Evolutionary conservation across 306 rosid species (phyloP).

Genomic region (Sindora glabra): DNA sequence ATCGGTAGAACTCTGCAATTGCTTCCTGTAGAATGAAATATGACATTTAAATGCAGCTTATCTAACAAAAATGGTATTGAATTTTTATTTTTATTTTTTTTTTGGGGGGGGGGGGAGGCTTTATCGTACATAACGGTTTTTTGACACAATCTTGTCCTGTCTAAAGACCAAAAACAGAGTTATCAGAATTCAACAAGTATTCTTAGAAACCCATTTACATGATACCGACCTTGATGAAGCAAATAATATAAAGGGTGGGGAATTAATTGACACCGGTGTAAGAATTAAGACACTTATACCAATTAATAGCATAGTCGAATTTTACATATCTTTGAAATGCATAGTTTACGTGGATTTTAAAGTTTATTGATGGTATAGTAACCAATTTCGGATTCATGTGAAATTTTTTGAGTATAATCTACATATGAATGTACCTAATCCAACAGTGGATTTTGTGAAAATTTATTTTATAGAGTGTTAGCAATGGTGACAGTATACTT

Average conservation of each 20-base stretch:
- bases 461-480: too few relatives aligned
- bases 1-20: conserved; percentile 69
- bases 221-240: neutral
- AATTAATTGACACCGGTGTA: neutral
- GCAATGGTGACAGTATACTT: too few relatives aligned
- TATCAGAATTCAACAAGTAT: neutral
- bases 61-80: neutral
- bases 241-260: neutral
- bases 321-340: too few relatives aligned
- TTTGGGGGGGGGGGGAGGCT: too few relatives aligned
- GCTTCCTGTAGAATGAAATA: conserved; percentile 70
- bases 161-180: neutral
- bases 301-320: too few relatives aligned
- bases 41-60: conserved; percentile 14
- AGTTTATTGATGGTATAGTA: too few relatives aligned
- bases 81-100: too few relatives aligned
- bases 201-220: neutral
- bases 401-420: too few relatives aligned
- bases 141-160: neutral
- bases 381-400: too few relatives aligned
- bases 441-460: too few relatives aligned
- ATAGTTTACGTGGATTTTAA: too few relatives aligned
- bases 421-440: too few relatives aligned
- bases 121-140: neutral
- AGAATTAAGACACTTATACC: neutral